phyloP scores from a whole-genome alignment of 140 eudicot genomes.

The Cichorium intybus region DNA sequence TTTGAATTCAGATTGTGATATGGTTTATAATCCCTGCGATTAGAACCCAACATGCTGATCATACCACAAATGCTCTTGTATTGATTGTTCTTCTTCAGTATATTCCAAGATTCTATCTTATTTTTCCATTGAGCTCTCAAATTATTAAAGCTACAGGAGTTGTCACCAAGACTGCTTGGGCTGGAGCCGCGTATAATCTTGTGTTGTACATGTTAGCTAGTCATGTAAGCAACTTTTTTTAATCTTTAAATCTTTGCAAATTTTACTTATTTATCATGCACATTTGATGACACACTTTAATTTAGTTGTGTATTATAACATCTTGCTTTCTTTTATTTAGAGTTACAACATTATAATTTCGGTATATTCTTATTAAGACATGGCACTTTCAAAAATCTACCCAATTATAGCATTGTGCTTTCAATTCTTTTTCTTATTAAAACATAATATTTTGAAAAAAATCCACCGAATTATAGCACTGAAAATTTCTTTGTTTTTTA shows the following conservation, averaged over 20 bases:
- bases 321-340: no score
- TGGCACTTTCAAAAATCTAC: no score
- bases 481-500: no score
- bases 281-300: no score
- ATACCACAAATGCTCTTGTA: conserved; percentile 68
- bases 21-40: conserved; percentile 80
- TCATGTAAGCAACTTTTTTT: conserved; percentile 52
- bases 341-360: no score
- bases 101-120: conserved; percentile 70
- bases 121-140: conserved; percentile 74
- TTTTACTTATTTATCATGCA: no score
- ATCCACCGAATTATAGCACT: no score
- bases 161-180: conserved; percentile 90
- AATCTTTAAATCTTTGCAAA: neutral
- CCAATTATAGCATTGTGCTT: no score
- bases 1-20: conserved; percentile 65
- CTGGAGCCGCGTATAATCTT: conserved; percentile 94
- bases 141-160: conserved; percentile 85
- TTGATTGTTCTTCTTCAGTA: conserved; percentile 73
- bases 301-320: no score
- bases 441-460: no score
- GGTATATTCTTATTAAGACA: neutral
- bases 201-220: conserved; percentile 85
- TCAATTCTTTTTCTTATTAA: no score
- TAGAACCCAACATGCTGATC: conserved; percentile 63